A percentile compares a stretch with the other conserved stretches of the same genome.
Conservation (phyloP, 139 green algal genomes). For the Limnomonas spitsbergensis region DNA sequence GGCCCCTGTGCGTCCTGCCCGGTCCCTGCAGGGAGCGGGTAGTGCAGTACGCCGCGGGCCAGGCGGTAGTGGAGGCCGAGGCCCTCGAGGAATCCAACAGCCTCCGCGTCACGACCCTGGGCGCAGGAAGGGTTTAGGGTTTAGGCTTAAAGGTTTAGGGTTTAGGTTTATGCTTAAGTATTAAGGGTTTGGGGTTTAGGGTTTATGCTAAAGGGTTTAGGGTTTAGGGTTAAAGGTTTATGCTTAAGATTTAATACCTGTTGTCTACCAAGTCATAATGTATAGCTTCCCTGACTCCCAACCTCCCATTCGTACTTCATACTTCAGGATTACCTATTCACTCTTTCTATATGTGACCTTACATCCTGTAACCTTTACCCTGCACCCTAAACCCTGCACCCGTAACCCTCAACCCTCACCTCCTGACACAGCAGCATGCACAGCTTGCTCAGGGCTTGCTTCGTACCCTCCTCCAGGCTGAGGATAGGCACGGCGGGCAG, state of each 20-base stretch:
- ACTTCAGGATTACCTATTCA: too few species aligned
- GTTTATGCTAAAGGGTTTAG: background rate
- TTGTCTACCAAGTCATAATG: background rate
- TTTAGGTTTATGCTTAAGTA: background rate
- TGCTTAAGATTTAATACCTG: background rate
- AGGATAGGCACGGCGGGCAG: background rate
- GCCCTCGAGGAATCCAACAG: background rate
- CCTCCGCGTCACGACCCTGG: background rate
- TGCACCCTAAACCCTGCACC: too few species aligned
- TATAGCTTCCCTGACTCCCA: too few species aligned
- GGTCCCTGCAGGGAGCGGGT: background rate
- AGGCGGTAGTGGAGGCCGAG: constrained; percentile 4
- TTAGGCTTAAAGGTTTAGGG: background rate
- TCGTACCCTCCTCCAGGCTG: background rate
- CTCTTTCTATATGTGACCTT: too few species aligned
- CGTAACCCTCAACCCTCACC: too few species aligned
- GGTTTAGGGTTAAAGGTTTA: background rate
- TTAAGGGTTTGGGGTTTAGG: background rate
- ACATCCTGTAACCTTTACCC: too few species aligned
- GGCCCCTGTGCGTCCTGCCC: too few species aligned
- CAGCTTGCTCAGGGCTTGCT: constrained; percentile 1
- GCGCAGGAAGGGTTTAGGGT: background rate
- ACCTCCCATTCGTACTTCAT: too few species aligned
- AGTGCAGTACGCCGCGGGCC: background rate
- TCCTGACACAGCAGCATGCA: constrained; percentile 11